Evolutionary conservation across 805 yeast species (phyloP).

Genomic region (Starmerella sp.): DNA sequence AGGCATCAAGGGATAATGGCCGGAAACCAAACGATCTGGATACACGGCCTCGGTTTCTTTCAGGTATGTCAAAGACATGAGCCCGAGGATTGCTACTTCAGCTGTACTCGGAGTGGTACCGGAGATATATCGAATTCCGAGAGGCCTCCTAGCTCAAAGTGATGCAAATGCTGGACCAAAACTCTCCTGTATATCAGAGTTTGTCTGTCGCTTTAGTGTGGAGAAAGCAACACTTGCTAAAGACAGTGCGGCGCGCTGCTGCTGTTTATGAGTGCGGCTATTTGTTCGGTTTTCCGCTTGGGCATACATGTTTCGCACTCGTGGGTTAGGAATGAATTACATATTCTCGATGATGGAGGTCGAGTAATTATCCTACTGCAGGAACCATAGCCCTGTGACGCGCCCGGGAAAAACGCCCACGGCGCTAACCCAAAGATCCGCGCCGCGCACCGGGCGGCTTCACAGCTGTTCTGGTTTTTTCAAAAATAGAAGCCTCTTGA

Average conservation of each 20-base stretch:
- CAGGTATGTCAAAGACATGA: background rate
- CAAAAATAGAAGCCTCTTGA: background rate
- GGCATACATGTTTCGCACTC: background rate
- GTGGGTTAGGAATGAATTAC: slow-evolving; percentile 3
- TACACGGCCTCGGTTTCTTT: background rate
- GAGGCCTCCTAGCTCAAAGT: background rate
- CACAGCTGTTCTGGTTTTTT: background rate
- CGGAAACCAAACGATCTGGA: background rate
- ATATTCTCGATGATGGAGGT: background rate
- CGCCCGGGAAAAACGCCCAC: slow-evolving; percentile 4
- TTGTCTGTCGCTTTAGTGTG: background rate
- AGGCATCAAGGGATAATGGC: background rate
- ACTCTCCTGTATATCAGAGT: background rate
- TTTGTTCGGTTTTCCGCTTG: background rate
- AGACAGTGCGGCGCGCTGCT: background rate
- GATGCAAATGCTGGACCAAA: background rate
- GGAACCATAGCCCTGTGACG: background rate
- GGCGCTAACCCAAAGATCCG: slow-evolving; percentile 1
- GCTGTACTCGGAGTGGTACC: background rate
- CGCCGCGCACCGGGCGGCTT: background rate
- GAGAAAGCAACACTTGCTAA: background rate
- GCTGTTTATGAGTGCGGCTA: background rate
- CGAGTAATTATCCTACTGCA: slow-evolving; percentile 8
- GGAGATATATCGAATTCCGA: background rate
- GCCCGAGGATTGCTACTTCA: background rate